Evolutionary conservation across 805 yeast genomes (phyloP), one percentile per base, ranked within the genome.

Genomic region (Nadsonia fulvescens): DNA sequence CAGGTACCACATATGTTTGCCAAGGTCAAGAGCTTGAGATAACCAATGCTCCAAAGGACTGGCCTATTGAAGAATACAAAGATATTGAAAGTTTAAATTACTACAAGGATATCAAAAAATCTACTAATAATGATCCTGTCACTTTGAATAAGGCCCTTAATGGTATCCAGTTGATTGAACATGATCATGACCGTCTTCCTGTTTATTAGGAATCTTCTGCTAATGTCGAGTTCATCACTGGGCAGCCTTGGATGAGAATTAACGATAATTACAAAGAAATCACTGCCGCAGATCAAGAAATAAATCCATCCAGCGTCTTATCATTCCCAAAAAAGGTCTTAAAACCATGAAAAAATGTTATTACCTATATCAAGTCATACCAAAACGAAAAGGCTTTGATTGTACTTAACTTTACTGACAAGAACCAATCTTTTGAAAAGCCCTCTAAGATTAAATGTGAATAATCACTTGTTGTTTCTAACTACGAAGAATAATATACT

Each of bases 21-120:
- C 71, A 67, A 44, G 74, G 73, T 25, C 73, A 66, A 43, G 74
- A 66, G 37, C 47, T 67, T 32, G 73, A 68, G 18, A 64, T 59
- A 63, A 52, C 54, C 28, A 66, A 66, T 39, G 43, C 62, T 15
- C n/a, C 64, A 15, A 40, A 46, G 29, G 37, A 40, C 15, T 33
- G 34, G 70, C 49, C 51, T 13, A 47, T 64, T 29, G 49, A 47
- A 12, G 66, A 63, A 37, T 66, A 63, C 47, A 44, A 50, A 36
- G 73, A 66, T 40, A 56, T 66, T 35, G 54, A 57, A 31, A 47
- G 62, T 20, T 40, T 52, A 20, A 27, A 32, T 16, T 14, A 20
- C 26, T 32, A 25, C 17, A 11, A 23, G n/a, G 19, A 16, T 5
- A 18, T 24, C 16, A 28, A 28, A 10, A 23, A 30, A 11, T 12